Conservation (phyloP, 495 filamentous ascomycete species). For the Neurospora sp. region DNA sequence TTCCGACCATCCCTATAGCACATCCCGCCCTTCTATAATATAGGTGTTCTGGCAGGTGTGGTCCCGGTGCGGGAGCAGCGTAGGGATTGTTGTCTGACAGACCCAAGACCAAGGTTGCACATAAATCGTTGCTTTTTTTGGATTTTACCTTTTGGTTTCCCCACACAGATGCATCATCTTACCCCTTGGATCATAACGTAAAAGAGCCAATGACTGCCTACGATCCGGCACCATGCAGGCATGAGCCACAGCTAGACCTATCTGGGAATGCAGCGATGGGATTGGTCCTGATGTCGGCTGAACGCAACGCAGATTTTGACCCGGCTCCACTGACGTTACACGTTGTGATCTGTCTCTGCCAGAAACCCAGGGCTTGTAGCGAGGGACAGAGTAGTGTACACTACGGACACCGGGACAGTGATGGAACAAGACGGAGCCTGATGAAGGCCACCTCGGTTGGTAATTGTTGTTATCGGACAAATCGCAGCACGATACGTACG, state of each 20-base stretch:
- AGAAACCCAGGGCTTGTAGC: neutral
- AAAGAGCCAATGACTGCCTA: slow-evolving; percentile 14
- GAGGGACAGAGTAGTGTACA: neutral
- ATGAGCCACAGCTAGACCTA: slow-evolving; percentile 19
- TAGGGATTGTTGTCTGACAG: slow-evolving; percentile 1
- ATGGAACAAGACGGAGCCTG: neutral
- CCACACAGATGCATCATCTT: slow-evolving; percentile 8
- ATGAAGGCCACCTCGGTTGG: neutral
- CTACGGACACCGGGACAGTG: neutral
- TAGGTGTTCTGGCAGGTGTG: neutral
- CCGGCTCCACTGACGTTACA: neutral
- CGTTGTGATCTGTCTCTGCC: neutral
- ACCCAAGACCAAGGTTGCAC: slow-evolving; percentile 18
- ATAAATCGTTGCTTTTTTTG: slow-evolving; percentile 24
- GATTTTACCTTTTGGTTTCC: slow-evolving; percentile 21
- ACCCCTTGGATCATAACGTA: slow-evolving; percentile 8
- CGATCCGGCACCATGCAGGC: slow-evolving; percentile 2
- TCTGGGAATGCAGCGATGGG: neutral
- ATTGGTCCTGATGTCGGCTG: neutral
- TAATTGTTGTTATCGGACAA: neutral
- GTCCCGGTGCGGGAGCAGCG: neutral
- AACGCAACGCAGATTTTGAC: neutral
- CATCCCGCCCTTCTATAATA: neutral
- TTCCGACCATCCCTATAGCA: neutral
- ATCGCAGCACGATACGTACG: neutral